Evolutionary conservation across 164 flowering plant species (phyloP), one percentile per base, ranked within the genome.

Genomic region (Aristolochia californica): DNA sequence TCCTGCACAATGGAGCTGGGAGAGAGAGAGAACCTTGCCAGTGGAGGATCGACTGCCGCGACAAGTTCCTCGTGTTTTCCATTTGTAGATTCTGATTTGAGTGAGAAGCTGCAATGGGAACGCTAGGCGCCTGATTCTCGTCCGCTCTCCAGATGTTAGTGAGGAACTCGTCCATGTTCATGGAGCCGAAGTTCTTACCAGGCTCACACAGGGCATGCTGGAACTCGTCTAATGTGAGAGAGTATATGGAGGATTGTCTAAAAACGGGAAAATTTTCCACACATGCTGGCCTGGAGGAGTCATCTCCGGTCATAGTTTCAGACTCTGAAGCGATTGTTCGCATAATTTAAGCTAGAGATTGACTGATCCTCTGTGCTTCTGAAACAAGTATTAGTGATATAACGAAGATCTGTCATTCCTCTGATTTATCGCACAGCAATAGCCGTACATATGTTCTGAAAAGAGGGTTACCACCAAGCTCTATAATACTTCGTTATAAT

Each of bases 131-230:
- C 23, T 23, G 26, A 17, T 24, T 78, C 61, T 87, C 98, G 43
- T 93, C 97, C 0, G 94, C 98, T 15, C 79, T 85, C 97, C 98
- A 93, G 20, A 93, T 85, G 78, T 87, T 83, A 49, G 76, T 72
- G 43, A 89, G 84, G 63, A 89, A 83, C 70, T 89, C 98, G 56
- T 89, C 96, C 97, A 91, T 91, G 79, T 86, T 91, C 95, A 91
- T 91, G 14, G 98, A 91, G 5, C 95, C 95, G 59, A 87, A 93
- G 57, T 73, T 83, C 83, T 83, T 93, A 22, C 97, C 85, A 12
- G 69, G 71, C 13, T 87, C 67, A 0, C 88, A 70, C 64, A 78
- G 68, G 12, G 50, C 40, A 8, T 34, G 40, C 55, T 93, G 98
- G 68, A 93, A 87, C 56, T 89, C 96, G 52, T 93, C 97, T 5